Evolutionary conservation across 805 yeast species (phyloP), one percentile per base, ranked within the genome.

Genomic region (Lipomyces oligophaga): DNA sequence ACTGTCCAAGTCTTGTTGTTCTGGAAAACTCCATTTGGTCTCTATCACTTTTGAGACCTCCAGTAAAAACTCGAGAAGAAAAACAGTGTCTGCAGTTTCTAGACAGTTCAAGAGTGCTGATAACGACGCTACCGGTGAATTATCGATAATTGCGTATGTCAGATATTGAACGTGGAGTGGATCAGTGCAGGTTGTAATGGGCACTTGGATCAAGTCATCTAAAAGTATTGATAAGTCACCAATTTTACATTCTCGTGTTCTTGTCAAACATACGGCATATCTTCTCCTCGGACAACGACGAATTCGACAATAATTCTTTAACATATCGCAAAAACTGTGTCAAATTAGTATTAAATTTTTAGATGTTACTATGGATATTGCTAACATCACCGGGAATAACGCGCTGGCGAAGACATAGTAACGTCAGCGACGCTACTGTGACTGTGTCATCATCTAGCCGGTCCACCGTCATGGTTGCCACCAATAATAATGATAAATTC

Each of bases 101-200:
- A 47, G 26, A 2, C 43, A 4, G 16, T 25, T 8, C 5, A 47
- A 34, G 13, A 47, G 27, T 1, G 40, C 30, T 11, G 52, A 37
- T 4, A 47, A 41, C 8, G 45, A 30, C 18, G 41, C n/a, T 11
- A 46, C 30, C 13, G 50, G 42, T n/a, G 48, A 35, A 13, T 15
- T n/a, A 11, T 27, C 19, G n/a, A 25, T 25, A 1, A 32, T 20
- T 8, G 46, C 27, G n/a, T 27, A 19, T 7, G 34, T 26, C 10
- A 50, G 21, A 36, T 50, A 50, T 19, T 26, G 34, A 16, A 50
- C n/a, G 26, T 42, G 55, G 15, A 50, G 35, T 6, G 55, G 52
- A 35, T 50, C 55, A 13, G 51, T 37, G 28, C 33, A 35, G n/a
- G 47, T 35, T 11, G 55, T 43, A 16, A 31, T 16, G 1, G 52